Base-by-base conservation (phyloP, 768 basidiomycete genomes). In the Amanita jacksonii region DNA sequence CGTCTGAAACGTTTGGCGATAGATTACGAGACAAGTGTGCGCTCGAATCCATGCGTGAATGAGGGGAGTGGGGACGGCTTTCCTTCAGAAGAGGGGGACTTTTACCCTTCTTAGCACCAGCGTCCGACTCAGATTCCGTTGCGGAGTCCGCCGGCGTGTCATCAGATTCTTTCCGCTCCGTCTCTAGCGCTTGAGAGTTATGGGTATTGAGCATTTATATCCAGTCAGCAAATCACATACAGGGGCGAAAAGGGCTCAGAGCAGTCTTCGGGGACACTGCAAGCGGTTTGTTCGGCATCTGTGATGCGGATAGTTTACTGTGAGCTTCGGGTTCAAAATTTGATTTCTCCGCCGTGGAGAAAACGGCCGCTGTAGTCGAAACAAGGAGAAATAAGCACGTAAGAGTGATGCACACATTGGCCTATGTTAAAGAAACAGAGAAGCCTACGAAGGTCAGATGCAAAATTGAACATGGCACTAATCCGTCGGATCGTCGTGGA, bases 381-480 rank as follows among this genome's bases (percentile, higher is more conserved):
- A 28, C 43, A 23, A 43, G 38, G 33, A 22, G 48, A 53, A 23
- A 46, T 51, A 45, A 31, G 31, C 20, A 41, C 20, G 27, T 18
- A 12, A 6, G 13, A 4, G 46, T 43, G 51, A 43, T 51, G 37
- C 31, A 38, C 28, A 30, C n/a, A 43, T 45, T 16, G 28, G 28
- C n/a, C 15, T 30, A 30, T 8, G 30, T 22, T 19, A 37, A 44
- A 28, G 19, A 31, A 48, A 42, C 47, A 38, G 43, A 22, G 34
- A 35, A 28, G 69, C 84, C 59, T 53, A 86, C 85, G 82, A 53
- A 76, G 71, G 38, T 80, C 73, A 48, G 75, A 60, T 43, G 68
- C 58, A 61, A 79, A 81, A 59, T 84, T 82, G 55, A 83, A 75
- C 54, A 81, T 64, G 18, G 85, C 81, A 7, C 83, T 77, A 64